phyloP scores from a whole-genome alignment of 2,329 filamentous ascomycete species.

The Talaromyces atroroseus region DNA sequence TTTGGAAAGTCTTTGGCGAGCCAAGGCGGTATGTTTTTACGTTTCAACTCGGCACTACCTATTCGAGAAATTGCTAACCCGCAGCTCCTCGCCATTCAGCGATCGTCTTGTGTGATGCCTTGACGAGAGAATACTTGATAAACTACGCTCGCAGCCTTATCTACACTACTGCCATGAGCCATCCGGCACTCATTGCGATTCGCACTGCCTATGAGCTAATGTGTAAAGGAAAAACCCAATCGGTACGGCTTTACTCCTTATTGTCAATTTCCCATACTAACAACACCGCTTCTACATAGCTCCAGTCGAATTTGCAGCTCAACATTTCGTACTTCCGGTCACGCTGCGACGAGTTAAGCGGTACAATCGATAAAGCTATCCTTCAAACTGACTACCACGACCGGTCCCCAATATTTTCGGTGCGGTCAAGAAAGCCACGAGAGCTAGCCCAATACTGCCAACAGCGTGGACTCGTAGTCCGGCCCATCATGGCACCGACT shows the following conservation, averaged over 20 bases:
- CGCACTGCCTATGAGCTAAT: conserved; percentile 55
- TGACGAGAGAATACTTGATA: conserved; percentile 60
- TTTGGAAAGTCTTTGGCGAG: conserved; percentile 54
- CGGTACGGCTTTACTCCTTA: conserved; percentile 26
- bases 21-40: conserved; percentile 56
- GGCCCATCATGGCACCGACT: conserved; percentile 64
- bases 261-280: neutral
- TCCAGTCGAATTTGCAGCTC: conserved; percentile 33
- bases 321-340: conserved; percentile 44
- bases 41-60: conserved; percentile 2
- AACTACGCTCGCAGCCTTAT: conserved; percentile 73
- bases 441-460: conserved; percentile 58
- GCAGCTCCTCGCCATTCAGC: conserved; percentile 32
- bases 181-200: conserved; percentile 56
- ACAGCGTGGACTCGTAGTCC: conserved; percentile 52
- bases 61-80: conserved; percentile 16
- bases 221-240: conserved; percentile 43
- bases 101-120: conserved; percentile 56
- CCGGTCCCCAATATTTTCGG: conserved; percentile 59
- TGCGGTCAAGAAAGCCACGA: conserved; percentile 55
- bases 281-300: neutral
- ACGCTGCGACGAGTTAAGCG: conserved; percentile 37
- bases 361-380: conserved; percentile 20
- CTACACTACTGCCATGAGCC: conserved; percentile 66
- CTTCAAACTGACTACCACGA: conserved; percentile 41